Conservation (phyloP, 371 early-diverging fungal species). For the Mucor piriformis region DNA sequence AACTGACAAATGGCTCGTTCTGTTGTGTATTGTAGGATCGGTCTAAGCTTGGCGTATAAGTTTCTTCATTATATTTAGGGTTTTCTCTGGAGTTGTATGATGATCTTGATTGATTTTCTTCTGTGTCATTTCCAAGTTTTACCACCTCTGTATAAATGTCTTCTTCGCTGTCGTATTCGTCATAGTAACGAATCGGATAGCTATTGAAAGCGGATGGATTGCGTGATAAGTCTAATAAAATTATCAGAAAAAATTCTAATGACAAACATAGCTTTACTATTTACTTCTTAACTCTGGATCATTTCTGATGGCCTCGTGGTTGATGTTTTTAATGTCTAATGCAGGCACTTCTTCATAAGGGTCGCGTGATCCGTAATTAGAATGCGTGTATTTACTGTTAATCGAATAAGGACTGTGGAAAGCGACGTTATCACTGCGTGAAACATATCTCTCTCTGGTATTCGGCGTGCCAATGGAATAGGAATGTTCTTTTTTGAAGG, state of each 20-base stretch:
- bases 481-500: too few species aligned
- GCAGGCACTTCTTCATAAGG: background rate
- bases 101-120: conserved; percentile 1
- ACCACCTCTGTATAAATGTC: conserved; percentile 13
- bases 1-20: background rate
- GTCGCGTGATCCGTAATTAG: too few species aligned
- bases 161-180: conserved; percentile 10
- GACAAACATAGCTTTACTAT: too few species aligned
- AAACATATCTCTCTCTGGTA: too few species aligned
- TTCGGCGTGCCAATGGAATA: too few species aligned
- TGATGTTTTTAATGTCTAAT: conserved; percentile 6
- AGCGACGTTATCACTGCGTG: too few species aligned
- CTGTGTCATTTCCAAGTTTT: conserved; percentile 10
- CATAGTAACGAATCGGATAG: background rate
- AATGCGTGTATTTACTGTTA: too few species aligned
- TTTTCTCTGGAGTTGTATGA: too few species aligned
- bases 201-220: conserved; percentile 9
- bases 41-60: background rate
- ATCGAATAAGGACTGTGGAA: too few species aligned
- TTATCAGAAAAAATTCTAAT: background rate
- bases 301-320: conserved; percentile 20
- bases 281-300: conserved; percentile 17
- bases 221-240: conserved; percentile 4
- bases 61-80: too few species aligned
- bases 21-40: background rate